A percentile compares a stretch with the other conserved stretches of the same genome.
phyloP scores from a whole-genome alignment of 2,329 filamentous ascomycete genomes.

The Dactylella cylindrospora region DNA sequence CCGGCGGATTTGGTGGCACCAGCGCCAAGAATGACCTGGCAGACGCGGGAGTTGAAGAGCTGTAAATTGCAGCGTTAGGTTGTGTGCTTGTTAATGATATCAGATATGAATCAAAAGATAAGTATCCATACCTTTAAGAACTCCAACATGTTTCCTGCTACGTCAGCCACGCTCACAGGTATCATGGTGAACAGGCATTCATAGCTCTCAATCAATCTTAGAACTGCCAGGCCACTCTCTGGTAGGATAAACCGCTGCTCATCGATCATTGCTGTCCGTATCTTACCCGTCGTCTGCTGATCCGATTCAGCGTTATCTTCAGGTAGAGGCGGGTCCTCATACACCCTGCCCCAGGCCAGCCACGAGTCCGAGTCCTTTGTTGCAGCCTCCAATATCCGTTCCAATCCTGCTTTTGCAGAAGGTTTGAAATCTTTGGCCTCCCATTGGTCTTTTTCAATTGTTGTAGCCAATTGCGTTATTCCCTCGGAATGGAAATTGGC shows the following conservation, averaged over 20 bases:
- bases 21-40: slow-evolving; percentile 93
- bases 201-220: slow-evolving; percentile 79
- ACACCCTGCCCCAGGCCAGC: slow-evolving; percentile 57
- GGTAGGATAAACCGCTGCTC: slow-evolving; percentile 83
- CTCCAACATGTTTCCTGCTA: slow-evolving; percentile 75
- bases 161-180: slow-evolving; percentile 82
- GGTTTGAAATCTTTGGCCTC: slow-evolving; percentile 73
- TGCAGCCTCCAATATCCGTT: slow-evolving; percentile 68
- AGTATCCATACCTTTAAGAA: slow-evolving; percentile 56
- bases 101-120: neutral
- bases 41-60: slow-evolving; percentile 91
- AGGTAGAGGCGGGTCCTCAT: slow-evolving; percentile 44
- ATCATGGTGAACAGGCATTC: slow-evolving; percentile 80
- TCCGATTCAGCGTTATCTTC: slow-evolving; percentile 33
- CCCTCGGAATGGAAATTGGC: slow-evolving; percentile 69
- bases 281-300: slow-evolving; percentile 57
- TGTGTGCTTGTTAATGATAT: slow-evolving; percentile 7
- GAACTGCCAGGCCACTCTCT: slow-evolving; percentile 75
- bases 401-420: slow-evolving; percentile 62
- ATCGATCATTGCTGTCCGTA: slow-evolving; percentile 74
- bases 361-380: slow-evolving; percentile 69
- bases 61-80: slow-evolving; percentile 59
- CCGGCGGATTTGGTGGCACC: slow-evolving; percentile 86
- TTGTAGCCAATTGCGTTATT: slow-evolving; percentile 71
- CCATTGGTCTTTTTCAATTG: slow-evolving; percentile 81